Percentiles rank a stretch among this genome's conserved stretches.
phyloP scores from a whole-genome alignment of 2,329 filamentous ascomycete species.

The Penicillium frequentans region DNA sequence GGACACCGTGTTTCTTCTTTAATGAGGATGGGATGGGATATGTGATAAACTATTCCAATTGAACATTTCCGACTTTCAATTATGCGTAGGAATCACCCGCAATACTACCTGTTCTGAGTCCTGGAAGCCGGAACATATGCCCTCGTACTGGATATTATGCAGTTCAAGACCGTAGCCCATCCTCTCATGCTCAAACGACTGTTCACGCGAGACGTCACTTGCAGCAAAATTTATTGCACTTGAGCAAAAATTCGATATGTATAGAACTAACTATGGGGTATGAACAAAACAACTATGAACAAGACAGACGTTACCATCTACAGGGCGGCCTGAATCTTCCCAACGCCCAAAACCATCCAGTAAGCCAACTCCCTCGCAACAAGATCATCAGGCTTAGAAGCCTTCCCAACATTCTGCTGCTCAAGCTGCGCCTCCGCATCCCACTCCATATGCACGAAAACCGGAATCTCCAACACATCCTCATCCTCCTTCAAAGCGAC shows the following conservation, averaged over 20 bases:
- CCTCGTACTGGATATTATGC: neutral
- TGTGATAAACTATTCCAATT: constrained; percentile 29
- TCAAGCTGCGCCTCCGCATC: constrained; percentile 61
- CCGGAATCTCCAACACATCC: constrained; percentile 80
- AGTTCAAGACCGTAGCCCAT: neutral
- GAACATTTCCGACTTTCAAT: constrained; percentile 23
- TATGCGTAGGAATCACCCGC: constrained; percentile 5
- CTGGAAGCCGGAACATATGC: neutral
- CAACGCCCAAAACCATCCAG: constrained; percentile 90
- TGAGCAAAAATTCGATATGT: neutral
- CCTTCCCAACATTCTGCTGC: constrained; percentile 35
- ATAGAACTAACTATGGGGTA: neutral
- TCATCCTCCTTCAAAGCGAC: constrained; percentile 51
- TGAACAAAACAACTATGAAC: neutral
- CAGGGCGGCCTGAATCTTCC: constrained; percentile 60
- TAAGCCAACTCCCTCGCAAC: constrained; percentile 89
- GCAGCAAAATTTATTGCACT: neutral
- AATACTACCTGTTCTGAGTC: neutral
- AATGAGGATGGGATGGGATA: constrained; percentile 29
- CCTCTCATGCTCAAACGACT: neutral
- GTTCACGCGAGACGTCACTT: neutral
- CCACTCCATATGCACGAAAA: constrained; percentile 92
- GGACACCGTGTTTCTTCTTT: constrained; percentile 23
- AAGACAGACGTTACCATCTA: constrained; percentile 8
- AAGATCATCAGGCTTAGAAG: constrained; percentile 61